Percentiles rank a stretch among this genome's conserved stretches.
These are phyloP conservation scores for Sisymbrium irio DNA, from an alignment of 345 rosid genomes.

Conservation along the genomic window DNA sequence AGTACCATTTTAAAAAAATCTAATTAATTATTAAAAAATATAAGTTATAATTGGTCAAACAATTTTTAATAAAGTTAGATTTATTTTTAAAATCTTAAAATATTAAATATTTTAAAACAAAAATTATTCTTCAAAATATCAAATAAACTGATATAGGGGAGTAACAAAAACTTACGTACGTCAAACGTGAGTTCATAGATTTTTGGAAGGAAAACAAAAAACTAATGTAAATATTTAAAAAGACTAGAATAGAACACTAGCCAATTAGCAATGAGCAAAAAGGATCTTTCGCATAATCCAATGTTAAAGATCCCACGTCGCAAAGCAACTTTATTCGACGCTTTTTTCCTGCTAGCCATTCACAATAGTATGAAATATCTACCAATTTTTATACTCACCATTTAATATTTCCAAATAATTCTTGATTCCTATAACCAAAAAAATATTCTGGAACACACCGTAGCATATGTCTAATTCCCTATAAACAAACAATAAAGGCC, in stretches of 20 bases:
- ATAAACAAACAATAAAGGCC: constrained; percentile 5
- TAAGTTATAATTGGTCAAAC: no score
- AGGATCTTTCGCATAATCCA: constrained; percentile 27
- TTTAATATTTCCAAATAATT: not conserved
- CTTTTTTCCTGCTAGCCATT: constrained; percentile 17
- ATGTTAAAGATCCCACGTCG: constrained; percentile 40
- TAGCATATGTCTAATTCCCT: constrained; percentile 14
- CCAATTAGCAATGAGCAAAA: not conserved
- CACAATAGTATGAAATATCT: constrained; percentile 3
- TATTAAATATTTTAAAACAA: no score
- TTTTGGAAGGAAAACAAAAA: not conserved
- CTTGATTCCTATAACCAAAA: constrained; percentile 2
- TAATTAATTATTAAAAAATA: no score
- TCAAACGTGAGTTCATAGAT: not conserved
- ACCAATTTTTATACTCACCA: not conserved
- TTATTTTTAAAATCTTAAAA: no score
- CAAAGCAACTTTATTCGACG: constrained; percentile 22
- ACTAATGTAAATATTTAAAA: not conserved
- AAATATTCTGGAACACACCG: constrained; percentile 16
- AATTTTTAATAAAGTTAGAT: no score
- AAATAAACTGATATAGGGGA: no score
- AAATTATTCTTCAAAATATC: no score
- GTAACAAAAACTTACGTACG: not conserved
- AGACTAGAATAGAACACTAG: not conserved
- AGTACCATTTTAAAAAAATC: no score